These are phyloP conservation scores for Puccinia horiana DNA, from an alignment of 1,284 basidiomycete species.

Conservation along the genomic window DNA sequence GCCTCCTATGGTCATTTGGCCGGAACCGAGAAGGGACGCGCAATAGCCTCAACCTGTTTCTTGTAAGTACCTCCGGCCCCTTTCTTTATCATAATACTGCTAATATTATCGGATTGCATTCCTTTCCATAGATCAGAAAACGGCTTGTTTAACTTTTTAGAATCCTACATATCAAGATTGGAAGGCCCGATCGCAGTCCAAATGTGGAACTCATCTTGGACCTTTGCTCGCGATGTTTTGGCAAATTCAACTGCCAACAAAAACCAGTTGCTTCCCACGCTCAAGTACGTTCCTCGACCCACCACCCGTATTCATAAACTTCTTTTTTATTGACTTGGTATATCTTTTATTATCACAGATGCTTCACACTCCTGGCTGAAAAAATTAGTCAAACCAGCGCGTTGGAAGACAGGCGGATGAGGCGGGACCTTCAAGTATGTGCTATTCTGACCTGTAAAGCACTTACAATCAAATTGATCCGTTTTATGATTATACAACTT, in stretches of 20 bases:
- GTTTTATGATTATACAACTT: neutral
- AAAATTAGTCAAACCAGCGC: constrained; percentile 84
- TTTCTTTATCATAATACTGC: constrained; percentile 18
- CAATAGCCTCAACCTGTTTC: constrained; percentile 34
- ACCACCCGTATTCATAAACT: neutral
- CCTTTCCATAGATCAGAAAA: constrained; percentile 65
- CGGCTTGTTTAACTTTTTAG: constrained; percentile 78
- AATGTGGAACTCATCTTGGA: constrained; percentile 80
- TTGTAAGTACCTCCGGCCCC: constrained; percentile 30
- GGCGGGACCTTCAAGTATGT: constrained; percentile 81
- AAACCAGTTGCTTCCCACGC: constrained; percentile 70
- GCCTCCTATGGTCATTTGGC: constrained; percentile 56
- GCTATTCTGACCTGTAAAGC: neutral
- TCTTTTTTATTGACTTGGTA: neutral
- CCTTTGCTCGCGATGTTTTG: constrained; percentile 76
- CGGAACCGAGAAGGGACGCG: constrained; percentile 49
- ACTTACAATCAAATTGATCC: constrained; percentile 21
- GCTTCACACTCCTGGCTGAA: constrained; percentile 75
- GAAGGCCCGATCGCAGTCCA: constrained; percentile 87
- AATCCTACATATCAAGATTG: constrained; percentile 78
- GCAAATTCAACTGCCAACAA: constrained; percentile 68
- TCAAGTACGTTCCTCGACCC: constrained; percentile 65
- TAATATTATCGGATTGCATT: constrained; percentile 28
- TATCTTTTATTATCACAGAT: constrained; percentile 63
- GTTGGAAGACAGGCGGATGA: constrained; percentile 80